Evolutionary conservation across 139 green algal species (phyloP), one percentile per base, ranked within the genome.

Genomic region (Raphidocelis subcapitata): DNA sequence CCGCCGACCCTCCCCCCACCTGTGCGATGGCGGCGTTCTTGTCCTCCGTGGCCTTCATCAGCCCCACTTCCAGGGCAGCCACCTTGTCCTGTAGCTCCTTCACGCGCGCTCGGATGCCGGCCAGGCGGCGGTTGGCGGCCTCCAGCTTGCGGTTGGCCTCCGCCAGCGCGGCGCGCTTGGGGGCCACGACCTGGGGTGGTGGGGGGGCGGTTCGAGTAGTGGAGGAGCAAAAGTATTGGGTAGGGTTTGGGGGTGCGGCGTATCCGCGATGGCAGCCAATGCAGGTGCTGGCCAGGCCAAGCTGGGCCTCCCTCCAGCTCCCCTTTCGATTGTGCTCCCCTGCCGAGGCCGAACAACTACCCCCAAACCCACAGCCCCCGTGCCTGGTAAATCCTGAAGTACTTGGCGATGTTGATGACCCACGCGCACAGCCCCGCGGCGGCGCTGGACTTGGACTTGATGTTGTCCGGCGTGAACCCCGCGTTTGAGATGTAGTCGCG

Each of bases 351-450:
- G n/a, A n/a, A n/a, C n/a, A 12, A 8, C 41, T 49, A 8, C 12
- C 8, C 41, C 26, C 55, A 62, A 62, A 62, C 26, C n/a, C 14
- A 62, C 8, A 16, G 24, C 26, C 62, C 32, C 21, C 75, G 20
- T 54, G 91, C 87, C 84, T 97, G 88, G 80, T 97, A 97, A 64
- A 98, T 94, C 52, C 92, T 82, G 89, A 94, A 94, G 82, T 97
- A 98, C 79, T 96, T 96, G 87, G 84, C 94, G 67, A 98, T 97
- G 80, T 97, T 97, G 79, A 94, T 77, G 14, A 96, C 92, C 93
- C 93, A 98, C 28, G 60, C 85, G 71, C 91, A 96, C 59, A 98
- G 86, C 2, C 93, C 93, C 3, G 91, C 92, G 52, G 92, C 92
- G n/a, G 93, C 93, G 10, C 69, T 82, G 0, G 91, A 97, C 80